Base-by-base conservation (phyloP, 2,329 filamentous ascomycete genomes). In the Aspergillus spinulosporus region DNA sequence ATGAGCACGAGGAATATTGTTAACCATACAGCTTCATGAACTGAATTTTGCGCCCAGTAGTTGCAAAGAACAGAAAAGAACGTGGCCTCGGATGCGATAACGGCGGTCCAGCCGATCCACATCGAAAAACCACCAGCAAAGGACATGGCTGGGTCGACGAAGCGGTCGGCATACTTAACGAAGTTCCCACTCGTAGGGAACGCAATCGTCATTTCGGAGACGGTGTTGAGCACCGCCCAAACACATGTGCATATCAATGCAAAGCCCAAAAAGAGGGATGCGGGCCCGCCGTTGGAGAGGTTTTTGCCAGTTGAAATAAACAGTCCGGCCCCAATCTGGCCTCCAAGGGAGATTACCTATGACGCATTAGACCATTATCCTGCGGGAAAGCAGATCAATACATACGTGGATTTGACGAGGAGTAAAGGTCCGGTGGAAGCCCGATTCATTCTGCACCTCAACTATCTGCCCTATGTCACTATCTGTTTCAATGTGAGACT, bases 201-300 rank as follows among this genome's bases (percentile, higher is more conserved):
- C 3, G 67, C 65, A 44, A 74, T 70, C 1, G 72, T 73, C 72
- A 74, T 72, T 50, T 75, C 72, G 5, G 63, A 63, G n/a, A 74
- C 57, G 3, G 67, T 64, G 42, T 73, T 64, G 2, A 73, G 62
- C 12, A 70, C 66, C 12, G 68, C 68, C 64, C 66, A 72, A 5
- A 73, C 67, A 53, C 67, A 68, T 3, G 64, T 56, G 47, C 66
- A 68, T 21, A 68, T 64, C 5, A 70, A 37, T 3, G 59, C 59
- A 52, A 70, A 76, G 2, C 66, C 73, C 11, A 76, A 49, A 43
- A 76, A 48, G 49, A 75, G 64, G 14, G 62, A 62, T 7, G 64
- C 68, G 6, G 70, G 67, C 0, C 69, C 74, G 15, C 71, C 73
- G 51, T 62, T 61, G 4, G 61, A 51, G 5, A 75, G 61, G 21